Evolutionary conservation across 257 asterid genomes (phyloP).

Genomic region (Ilex asprella): DNA sequence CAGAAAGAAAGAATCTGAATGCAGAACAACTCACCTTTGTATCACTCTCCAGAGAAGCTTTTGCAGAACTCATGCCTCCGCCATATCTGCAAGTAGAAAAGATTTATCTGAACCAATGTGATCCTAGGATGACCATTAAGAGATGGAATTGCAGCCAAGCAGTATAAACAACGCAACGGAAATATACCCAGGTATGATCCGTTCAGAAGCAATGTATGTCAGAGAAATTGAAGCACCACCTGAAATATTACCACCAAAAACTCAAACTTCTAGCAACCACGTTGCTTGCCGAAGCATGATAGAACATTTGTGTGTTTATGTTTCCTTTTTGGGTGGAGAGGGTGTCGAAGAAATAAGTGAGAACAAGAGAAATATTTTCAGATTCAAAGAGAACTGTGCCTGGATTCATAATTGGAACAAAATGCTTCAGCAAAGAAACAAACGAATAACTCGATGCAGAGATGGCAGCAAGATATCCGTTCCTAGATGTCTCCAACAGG

Average conservation of each 20-base stretch:
- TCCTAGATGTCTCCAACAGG: conserved; percentile 77
- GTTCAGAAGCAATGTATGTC: conserved; percentile 93
- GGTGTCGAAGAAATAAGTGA: too few relatives aligned
- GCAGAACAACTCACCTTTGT: conserved; percentile 48
- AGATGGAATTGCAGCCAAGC: background rate
- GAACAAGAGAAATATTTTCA: conserved; percentile 1
- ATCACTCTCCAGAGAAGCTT: conserved; percentile 96
- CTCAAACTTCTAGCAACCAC: conserved; percentile 1
- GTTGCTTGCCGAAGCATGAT: background rate
- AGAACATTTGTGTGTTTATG: background rate
- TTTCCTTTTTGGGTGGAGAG: too few relatives aligned
- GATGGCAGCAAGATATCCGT: conserved; percentile 85
- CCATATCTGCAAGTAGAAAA: conserved; percentile 57
- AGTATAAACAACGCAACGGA: background rate
- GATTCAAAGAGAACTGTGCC: conserved; percentile 28
- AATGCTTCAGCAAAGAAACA: conserved; percentile 72
- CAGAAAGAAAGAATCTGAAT: conserved; percentile 6
- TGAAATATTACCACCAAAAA: conserved; percentile 19
- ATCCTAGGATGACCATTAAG: too few relatives aligned
- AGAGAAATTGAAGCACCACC: conserved; percentile 94
- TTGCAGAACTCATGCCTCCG: conserved; percentile 97
- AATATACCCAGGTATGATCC: conserved; percentile 85
- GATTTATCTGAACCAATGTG: background rate
- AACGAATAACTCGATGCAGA: conserved; percentile 96
- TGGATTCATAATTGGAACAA: conserved; percentile 82